phyloP scores from a whole-genome alignment of 1,284 basidiomycete genomes.

The Agaricales sp. region DNA sequence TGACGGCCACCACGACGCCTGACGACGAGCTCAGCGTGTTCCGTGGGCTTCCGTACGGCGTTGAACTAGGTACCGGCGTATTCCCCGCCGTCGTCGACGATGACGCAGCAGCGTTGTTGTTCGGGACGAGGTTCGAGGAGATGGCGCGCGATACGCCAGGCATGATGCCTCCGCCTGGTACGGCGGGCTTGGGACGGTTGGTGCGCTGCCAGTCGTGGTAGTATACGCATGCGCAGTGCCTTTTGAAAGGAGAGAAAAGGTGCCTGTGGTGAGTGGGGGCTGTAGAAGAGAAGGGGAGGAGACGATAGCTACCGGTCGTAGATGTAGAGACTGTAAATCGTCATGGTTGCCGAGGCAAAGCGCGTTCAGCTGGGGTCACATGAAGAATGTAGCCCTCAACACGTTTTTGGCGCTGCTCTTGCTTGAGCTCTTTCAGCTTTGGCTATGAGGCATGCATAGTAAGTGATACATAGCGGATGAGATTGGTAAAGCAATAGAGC shows the following conservation, averaged over 20 bases:
- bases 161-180: constrained; percentile 30
- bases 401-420: too few relatives aligned
- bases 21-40: constrained; percentile 52
- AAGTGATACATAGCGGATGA: too few relatives aligned
- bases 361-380: neutral
- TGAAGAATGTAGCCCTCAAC: neutral
- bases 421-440: too few relatives aligned
- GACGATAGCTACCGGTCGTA: constrained; percentile 63
- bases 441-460: too few relatives aligned
- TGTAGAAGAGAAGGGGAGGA: constrained; percentile 3
- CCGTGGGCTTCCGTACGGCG: constrained; percentile 42
- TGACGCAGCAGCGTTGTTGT: constrained; percentile 20
- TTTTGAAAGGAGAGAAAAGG: constrained; percentile 21
- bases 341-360: constrained; percentile 35
- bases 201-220: constrained; percentile 92
- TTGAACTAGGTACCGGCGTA: constrained; percentile 11
- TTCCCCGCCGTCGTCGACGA: constrained; percentile 19
- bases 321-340: constrained; percentile 83
- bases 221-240: constrained; percentile 86
- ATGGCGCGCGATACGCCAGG: neutral
- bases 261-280: too few relatives aligned
- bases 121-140: neutral
- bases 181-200: constrained; percentile 58
- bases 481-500: too few relatives aligned
- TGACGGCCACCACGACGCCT: constrained; percentile 59